A percentile compares a stretch with the other conserved stretches of the same genome.
phyloP scores from a whole-genome alignment of 140 eudicot species.

The Stevia rebaudiana region DNA sequence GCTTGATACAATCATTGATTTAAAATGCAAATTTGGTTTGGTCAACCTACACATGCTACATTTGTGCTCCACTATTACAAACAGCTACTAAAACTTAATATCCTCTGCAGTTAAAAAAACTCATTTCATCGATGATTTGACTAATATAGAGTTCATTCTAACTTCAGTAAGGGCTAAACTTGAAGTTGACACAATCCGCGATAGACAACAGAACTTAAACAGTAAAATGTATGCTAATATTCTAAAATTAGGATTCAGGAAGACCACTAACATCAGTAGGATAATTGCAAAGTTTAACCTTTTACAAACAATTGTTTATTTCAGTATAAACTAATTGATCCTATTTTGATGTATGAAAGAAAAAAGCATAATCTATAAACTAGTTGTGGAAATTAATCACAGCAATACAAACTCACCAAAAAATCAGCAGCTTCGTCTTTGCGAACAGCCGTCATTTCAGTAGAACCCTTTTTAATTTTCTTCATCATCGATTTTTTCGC shows the following conservation, averaged over 20 bases:
- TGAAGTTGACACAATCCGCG: background rate
- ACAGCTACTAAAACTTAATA: background rate
- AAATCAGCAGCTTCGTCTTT: conserved; percentile 56
- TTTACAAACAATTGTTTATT: too few relatives aligned
- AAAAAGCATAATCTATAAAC: too few relatives aligned
- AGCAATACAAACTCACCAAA: conserved; percentile 30
- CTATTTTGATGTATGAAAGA: background rate
- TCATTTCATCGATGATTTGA: background rate
- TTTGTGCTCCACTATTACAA: background rate
- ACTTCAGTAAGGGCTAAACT: background rate
- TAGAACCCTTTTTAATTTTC: conserved; percentile 51
- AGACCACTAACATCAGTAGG: too few relatives aligned
- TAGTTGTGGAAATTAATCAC: too few relatives aligned
- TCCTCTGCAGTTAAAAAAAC: background rate
- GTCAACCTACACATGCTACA: background rate
- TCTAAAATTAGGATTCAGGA: too few relatives aligned
- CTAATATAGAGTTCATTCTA: background rate
- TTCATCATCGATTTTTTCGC: conserved; percentile 53
- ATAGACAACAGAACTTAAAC: background rate
- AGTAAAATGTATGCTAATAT: too few relatives aligned
- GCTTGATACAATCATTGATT: background rate
- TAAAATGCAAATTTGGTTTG: background rate
- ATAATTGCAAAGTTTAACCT: too few relatives aligned
- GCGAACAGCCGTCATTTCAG: conserved; percentile 34
- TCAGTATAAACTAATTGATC: too few relatives aligned